phyloP scores from a whole-genome alignment of 108 stramenopile species.

The Nannochloropsis gaditana region DNA sequence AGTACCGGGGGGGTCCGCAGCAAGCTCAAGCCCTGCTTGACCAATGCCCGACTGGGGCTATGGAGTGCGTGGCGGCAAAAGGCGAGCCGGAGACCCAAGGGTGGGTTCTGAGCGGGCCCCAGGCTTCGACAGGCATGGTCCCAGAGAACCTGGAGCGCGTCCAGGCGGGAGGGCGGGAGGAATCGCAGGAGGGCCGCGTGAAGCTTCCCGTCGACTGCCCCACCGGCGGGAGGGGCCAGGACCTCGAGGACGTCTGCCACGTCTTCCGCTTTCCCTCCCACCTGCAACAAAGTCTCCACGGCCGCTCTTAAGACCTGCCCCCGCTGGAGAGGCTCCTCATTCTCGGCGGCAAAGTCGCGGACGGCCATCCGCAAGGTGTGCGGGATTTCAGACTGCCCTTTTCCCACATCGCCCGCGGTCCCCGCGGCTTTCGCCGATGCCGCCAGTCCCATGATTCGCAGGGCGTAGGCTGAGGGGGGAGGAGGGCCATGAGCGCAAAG shows the following conservation, averaged over 20 bases:
- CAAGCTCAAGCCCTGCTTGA: background rate
- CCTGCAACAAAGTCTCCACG: background rate
- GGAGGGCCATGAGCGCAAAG: background rate
- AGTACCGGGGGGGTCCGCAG: background rate
- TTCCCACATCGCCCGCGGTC: background rate
- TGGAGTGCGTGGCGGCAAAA: background rate
- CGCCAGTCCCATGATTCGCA: conserved; percentile 8
- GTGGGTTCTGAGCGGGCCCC: background rate
- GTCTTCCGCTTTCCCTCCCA: background rate
- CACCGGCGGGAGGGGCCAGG: background rate
- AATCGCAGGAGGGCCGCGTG: background rate
- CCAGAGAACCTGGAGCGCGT: background rate
- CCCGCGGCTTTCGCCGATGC: background rate
- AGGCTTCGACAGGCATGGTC: background rate
- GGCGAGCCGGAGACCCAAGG: background rate
- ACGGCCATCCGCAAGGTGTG: background rate
- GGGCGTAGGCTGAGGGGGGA: background rate
- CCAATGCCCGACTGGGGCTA: background rate
- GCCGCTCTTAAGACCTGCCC: background rate
- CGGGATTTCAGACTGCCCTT: too few species aligned
- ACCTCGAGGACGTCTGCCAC: background rate
- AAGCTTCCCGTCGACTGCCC: background rate
- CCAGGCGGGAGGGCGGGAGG: background rate
- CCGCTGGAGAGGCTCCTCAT: background rate
- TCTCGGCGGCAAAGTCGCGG: background rate